Base-by-base conservation (phyloP, 1,139 yeast species). In the Protomyces gravidus region DNA sequence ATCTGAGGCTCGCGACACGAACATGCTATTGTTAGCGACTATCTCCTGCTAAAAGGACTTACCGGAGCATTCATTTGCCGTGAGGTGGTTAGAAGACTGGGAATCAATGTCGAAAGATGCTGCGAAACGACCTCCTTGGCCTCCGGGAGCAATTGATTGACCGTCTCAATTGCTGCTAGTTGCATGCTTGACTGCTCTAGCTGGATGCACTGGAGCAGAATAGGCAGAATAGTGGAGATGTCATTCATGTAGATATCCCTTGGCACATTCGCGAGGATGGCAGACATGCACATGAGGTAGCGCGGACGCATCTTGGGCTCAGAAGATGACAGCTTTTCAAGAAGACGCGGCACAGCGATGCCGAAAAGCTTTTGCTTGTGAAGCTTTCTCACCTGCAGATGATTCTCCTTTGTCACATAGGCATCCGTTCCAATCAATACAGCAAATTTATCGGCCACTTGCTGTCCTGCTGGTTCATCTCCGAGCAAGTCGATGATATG, bases 341-440 rank as follows among this genome's bases (percentile, higher is more conserved):
- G 65, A 1, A 76, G 61, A 19, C 65, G 64, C 2, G 73, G 73
- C 9, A 75, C 65, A 3, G 65, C 74, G 7, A 76, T 73, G 61
- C 81, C 81, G 70, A 88, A 88, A 23, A 86, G 76, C 64, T 84
- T 83, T 68, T 92, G 97, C 69, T 88, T 89, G 75, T 85, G 86
- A 30, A 92, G 75, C 48, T 80, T 70, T 61, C 86, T 79, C 26
- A 85, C 80, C 62, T 83, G 80, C 61, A 85, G 76, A 63, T 82
- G 81, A 64, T 78, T 82, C 46, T 78, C 76, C 66, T 80, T 82
- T 55, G 77, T 73, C 64, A 85, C 80, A 2, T 85, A 74, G 13
- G 81, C 79, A 57, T 86, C 78, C 66, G 88, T 94, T 28, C 82
- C 76, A 33, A 86, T 80, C 19, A 89, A 69, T 1, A 89, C 76